Evolutionary conservation across 306 rosid genomes (phyloP), one percentile per base, ranked within the genome.

Genomic region (Aeschynomene evenia): DNA sequence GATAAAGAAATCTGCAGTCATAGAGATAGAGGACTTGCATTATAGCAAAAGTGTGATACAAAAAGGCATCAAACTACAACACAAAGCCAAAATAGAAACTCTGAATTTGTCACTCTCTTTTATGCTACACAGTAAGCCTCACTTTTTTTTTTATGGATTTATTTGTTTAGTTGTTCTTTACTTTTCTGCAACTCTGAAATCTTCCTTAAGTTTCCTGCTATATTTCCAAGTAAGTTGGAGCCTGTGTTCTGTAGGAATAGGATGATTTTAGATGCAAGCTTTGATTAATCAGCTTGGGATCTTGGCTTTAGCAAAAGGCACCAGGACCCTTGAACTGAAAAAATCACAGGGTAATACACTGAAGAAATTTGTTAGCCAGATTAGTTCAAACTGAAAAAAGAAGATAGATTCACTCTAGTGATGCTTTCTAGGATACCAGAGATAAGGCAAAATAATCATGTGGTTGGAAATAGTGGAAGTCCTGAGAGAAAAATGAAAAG

Each of bases 261-360:
- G 19, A 22, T 13, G 49, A 45, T 57, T 28, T 33, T 7, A 7
- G 67, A 57, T 70, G 67, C 40, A 60, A 72, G 18, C 43, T 61
- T 49, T 21, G 31, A 34, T 13, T 49, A 50, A 53, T 53, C 23
- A 33, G 15, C 29, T 42, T 11, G 26, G 18, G 40, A 26, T 40
- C 43, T 55, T 28, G 11, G 22, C 42, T 3, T 16, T 5, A 13
- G 5, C 20, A 42, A 18, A 46, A 20, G 45, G 37, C 46, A 63
- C 10, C 51, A 29, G 15, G 12, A 42, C 57, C n/a, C 18, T 74
- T 51, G 55, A 65, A 52, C 77, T 21, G 6, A 28, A 24, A 73
- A 74, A 19, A 34, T 39, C 34, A 16, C 42, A 11, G 2, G 39
- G 14, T 9, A 26, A 55, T 46, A 54, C 33, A 45, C 33, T 71